These are phyloP conservation scores for Linnemannia schmuckeri DNA, from an alignment of 192 early-diverging fungal genomes.

Conservation along the genomic window DNA sequence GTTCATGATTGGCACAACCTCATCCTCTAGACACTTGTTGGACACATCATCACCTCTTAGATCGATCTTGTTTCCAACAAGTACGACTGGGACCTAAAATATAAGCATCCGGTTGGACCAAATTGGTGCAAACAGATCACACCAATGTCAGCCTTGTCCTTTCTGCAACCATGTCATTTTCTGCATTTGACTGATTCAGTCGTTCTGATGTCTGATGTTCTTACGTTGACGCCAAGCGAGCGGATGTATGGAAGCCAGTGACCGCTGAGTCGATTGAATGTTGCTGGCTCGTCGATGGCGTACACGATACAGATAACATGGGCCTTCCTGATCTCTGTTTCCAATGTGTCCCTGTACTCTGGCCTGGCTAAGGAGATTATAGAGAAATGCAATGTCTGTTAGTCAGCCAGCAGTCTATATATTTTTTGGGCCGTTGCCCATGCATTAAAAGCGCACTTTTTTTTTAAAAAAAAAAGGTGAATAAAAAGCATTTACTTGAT, in stretches of 20 bases:
- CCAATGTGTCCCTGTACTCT: conserved; percentile 90
- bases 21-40: conserved; percentile 90
- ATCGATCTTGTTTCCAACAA: conserved; percentile 96
- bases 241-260: conserved; percentile 97
- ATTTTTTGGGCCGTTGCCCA: background rate
- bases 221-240: conserved; percentile 91
- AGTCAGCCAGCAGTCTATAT: background rate
- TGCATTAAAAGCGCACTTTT: background rate
- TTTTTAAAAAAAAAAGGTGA: conserved; percentile 5
- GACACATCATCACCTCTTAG: conserved; percentile 85
- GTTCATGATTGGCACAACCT: conserved; percentile 98
- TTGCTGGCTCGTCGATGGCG: conserved; percentile 86
- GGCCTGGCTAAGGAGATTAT: conserved; percentile 71
- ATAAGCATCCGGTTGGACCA: background rate
- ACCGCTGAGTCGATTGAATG: conserved; percentile 86
- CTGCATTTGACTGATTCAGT: background rate
- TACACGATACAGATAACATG: conserved; percentile 99
- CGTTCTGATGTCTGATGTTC: background rate
- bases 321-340: conserved; percentile 95
- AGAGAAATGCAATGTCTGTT: background rate
- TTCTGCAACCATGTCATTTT: background rate
- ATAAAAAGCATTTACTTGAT: conserved; percentile 70
- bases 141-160: background rate
- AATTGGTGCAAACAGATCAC: background rate
- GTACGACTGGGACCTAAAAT: conserved; percentile 88